Evolutionary conservation across 2,329 filamentous ascomycete species (phyloP).

Genomic region (Xylogone sp.): DNA sequence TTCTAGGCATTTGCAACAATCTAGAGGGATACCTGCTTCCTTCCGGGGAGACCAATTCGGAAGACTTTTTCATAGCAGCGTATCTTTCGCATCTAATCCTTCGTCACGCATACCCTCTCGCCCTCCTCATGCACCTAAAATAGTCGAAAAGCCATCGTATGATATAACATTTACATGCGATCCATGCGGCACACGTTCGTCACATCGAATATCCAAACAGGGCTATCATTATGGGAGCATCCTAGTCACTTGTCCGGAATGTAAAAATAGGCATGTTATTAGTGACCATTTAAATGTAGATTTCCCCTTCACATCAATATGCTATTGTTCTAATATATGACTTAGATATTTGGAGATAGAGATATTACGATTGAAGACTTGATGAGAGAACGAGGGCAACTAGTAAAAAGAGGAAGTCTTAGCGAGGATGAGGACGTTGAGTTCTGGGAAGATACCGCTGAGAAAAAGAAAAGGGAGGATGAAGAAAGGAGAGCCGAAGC

Average conservation of each 20-base stretch:
- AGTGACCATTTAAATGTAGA: constrained; percentile 74
- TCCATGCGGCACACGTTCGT: constrained; percentile 75
- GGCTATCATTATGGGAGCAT: constrained; percentile 90
- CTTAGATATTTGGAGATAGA: constrained; percentile 68
- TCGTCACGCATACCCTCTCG: background rate
- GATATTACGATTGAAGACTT: constrained; percentile 73
- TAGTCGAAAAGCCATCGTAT: constrained; percentile 59
- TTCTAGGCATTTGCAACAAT: background rate
- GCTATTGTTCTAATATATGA: constrained; percentile 4
- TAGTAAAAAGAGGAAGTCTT: constrained; percentile 68
- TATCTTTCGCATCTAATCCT: background rate
- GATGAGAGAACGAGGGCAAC: constrained; percentile 68
- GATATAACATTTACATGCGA: constrained; percentile 90
- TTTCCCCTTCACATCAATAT: background rate
- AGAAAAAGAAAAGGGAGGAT: constrained; percentile 13
- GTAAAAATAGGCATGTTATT: constrained; percentile 86
- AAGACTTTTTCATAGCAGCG: background rate
- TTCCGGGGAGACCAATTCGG: background rate
- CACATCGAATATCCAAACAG: constrained; percentile 86
- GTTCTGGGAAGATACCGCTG: constrained; percentile 70
- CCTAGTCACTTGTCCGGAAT: constrained; percentile 82
- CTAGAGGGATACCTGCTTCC: background rate
- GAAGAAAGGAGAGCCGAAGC: background rate
- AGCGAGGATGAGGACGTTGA: constrained; percentile 83
- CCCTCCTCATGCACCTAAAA: background rate